Conservation (phyloP, 495 filamentous ascomycete genomes). For the Ascodesmis nigricans region DNA sequence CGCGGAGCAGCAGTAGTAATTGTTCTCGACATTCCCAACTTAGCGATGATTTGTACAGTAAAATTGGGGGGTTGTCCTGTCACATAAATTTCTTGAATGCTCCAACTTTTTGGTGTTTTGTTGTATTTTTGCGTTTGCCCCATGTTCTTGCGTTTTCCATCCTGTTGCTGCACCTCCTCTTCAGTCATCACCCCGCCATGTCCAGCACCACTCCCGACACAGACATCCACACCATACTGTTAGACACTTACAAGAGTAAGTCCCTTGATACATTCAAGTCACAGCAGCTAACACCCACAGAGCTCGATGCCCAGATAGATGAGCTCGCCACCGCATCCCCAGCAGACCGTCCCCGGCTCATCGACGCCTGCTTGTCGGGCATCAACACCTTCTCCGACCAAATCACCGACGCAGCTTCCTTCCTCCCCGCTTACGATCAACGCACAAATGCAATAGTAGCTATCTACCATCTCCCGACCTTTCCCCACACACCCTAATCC, state of each 20-base stretch:
- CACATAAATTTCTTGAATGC: not conserved
- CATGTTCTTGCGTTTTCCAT: too few relatives aligned
- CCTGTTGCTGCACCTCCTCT: too few relatives aligned
- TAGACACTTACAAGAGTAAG: not conserved
- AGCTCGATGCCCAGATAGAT: constrained; percentile 13
- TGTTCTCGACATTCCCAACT: constrained; percentile 56
- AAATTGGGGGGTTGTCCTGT: not conserved
- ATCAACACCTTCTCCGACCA: constrained; percentile 45
- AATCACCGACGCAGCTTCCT: constrained; percentile 43
- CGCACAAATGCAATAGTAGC: constrained; percentile 46
- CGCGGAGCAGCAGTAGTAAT: too few relatives aligned
- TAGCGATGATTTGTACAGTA: constrained; percentile 12
- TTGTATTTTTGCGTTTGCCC: not conserved
- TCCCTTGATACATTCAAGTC: not conserved
- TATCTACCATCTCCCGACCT: not conserved
- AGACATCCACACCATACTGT: not conserved
- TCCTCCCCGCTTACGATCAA: constrained; percentile 57
- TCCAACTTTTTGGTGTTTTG: not conserved
- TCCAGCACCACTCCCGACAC: not conserved
- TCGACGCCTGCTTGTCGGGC: constrained; percentile 41
- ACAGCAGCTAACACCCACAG: constrained; percentile 3
- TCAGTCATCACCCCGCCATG: too few relatives aligned
- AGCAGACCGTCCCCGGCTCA: constrained; percentile 36
- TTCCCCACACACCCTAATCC: not conserved
- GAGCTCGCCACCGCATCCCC: constrained; percentile 3